Conservation (phyloP, 2,329 filamentous ascomycete species). For the Sclerotinia trifoliorum region DNA sequence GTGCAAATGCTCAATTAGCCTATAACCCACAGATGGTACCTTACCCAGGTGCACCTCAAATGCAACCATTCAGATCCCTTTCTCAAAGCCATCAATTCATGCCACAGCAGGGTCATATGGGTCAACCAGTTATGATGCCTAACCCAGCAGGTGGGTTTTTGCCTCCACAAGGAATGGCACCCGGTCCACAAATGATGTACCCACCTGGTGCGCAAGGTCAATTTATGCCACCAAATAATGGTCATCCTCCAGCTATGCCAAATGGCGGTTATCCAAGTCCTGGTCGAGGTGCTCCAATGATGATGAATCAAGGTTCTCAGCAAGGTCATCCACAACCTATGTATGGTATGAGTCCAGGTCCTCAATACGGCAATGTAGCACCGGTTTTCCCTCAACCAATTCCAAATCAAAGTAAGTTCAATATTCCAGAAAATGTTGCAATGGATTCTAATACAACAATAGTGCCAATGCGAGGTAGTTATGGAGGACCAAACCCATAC, state of each 20-base stretch:
- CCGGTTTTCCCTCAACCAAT: constrained; percentile 70
- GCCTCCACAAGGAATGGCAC: constrained; percentile 69
- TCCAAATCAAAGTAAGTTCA: constrained; percentile 66
- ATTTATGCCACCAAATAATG: constrained; percentile 60
- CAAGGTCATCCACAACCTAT: constrained; percentile 70
- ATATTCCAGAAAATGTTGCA: constrained; percentile 21
- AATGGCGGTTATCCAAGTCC: constrained; percentile 86
- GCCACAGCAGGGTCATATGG: constrained; percentile 70
- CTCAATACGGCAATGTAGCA: constrained; percentile 46
- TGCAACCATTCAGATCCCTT: constrained; percentile 68
- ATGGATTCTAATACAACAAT: constrained; percentile 43
- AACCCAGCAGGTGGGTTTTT: constrained; percentile 69
- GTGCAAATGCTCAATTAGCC: constrained; percentile 63
- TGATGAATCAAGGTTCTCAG: constrained; percentile 92
- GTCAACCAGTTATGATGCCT: constrained; percentile 76
- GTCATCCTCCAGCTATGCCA: constrained; percentile 58
- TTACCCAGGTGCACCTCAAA: constrained; percentile 67
- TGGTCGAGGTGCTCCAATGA: constrained; percentile 77
- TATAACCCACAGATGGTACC: constrained; percentile 71
- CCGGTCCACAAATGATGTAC: constrained; percentile 81
- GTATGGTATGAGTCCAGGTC: constrained; percentile 69
- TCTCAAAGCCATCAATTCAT: constrained; percentile 73
- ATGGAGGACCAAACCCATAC: constrained; percentile 61
- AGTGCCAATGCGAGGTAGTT: constrained; percentile 63
- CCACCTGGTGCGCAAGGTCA: constrained; percentile 63